These are phyloP conservation scores for Fagopyrum tataricum DNA, from an alignment of 148 eudicot species.

Conservation along the genomic window DNA sequence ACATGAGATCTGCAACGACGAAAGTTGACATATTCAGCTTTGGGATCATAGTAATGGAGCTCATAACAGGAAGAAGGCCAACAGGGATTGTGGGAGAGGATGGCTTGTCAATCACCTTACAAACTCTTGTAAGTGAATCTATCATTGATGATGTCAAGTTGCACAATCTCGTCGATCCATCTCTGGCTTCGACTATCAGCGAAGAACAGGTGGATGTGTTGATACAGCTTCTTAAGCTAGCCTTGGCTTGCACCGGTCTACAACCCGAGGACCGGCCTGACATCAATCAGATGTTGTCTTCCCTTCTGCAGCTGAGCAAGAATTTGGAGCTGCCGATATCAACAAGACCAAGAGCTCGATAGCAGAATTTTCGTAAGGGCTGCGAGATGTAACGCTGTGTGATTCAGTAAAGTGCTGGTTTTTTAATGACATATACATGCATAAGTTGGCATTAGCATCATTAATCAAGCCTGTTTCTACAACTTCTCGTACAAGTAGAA, in stretches of 20 bases:
- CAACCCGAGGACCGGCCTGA: conserved; percentile 64
- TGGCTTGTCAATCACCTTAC: conserved; percentile 51
- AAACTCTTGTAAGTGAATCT: conserved; percentile 47
- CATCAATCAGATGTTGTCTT: conserved; percentile 43
- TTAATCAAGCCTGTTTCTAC: too few relatives aligned
- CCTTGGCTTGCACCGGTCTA: conserved; percentile 54
- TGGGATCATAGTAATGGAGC: conserved; percentile 70
- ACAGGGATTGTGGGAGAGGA: conserved; percentile 49
- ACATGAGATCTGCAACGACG: conserved; percentile 73
- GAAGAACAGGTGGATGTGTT: conserved; percentile 35
- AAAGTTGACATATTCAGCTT: conserved; percentile 92
- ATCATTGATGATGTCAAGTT: conserved; percentile 23
- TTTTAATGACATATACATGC: too few relatives aligned
- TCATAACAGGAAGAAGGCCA: conserved; percentile 63
- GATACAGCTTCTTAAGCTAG: conserved; percentile 51
- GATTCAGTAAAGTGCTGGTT: too few relatives aligned
- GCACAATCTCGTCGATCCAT: conserved; percentile 44
- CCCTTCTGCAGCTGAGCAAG: conserved; percentile 24
- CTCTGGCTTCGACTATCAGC: conserved; percentile 27
- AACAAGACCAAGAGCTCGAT: not conserved
- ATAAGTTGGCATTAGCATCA: too few relatives aligned
- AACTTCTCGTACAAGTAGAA: too few relatives aligned
- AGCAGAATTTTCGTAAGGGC: too few relatives aligned
- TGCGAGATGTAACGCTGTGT: too few relatives aligned
- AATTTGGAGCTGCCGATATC: not conserved